Base-by-base conservation (phyloP, 2,329 filamentous ascomycete species). In the Sclerotinia spermophila region DNA sequence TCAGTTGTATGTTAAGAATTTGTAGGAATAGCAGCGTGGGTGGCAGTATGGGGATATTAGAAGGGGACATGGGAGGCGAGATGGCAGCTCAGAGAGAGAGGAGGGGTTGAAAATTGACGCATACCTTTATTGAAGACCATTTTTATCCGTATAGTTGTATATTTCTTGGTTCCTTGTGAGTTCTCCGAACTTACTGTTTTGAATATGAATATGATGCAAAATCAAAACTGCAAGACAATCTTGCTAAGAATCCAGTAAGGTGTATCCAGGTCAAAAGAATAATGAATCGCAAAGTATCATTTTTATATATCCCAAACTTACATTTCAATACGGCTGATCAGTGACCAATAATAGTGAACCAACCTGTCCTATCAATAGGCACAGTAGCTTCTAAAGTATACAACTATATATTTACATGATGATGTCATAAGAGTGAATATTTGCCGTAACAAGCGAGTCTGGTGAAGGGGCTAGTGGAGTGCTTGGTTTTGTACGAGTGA, bases 401-500 rank as follows among this genome's bases (percentile, higher is more conserved):
- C 2, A 27, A n/a, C 6, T 60, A 17, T 19, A 3, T 4, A n/a
- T 1, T 8, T 38, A 27, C 1, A 11, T 19, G 13, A 48, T 62
- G 60, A 64, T 48, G 30, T 51, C 30, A 48, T 51, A 11, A 15
- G 13, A 38, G 42, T 35, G 13, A 48, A 48, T 38, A 51, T 24
- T 38, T 64, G 11, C 13, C 24, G 44, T 48, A 64, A 44, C 44
- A 48, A 64, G 61, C 61, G 61, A 64, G 44, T 1, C 13, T 21
- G 7, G 42, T 45, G 19, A 62, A 62, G 60, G 60, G 59, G 17
- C 11, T 33, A 13, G n/a, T 10, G 1, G 7, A 51, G 15, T 27
- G 5, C 0, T 7, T 5, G 24, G 0, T 1, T 0, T 27, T n/a
- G 11, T 7, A n/a, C 5, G 3, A 51, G 48, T 51, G 48, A 51